Conservation (phyloP, 2,329 filamentous ascomycete species). For the Orbilia quercus region DNA sequence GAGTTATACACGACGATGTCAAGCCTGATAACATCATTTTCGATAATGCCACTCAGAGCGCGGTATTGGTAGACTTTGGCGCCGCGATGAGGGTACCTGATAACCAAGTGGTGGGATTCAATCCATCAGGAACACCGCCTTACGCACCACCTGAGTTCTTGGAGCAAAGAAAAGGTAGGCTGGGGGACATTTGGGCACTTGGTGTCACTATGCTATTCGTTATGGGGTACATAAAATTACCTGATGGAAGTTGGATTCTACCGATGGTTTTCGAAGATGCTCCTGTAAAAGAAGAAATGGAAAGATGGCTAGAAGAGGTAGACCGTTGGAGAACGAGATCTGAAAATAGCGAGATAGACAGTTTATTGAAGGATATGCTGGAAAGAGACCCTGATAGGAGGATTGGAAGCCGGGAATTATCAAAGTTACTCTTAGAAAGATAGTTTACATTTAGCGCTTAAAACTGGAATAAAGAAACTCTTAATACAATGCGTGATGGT, state of each 20-base stretch:
- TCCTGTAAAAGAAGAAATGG: constrained; percentile 11
- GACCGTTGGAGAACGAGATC: constrained; percentile 15
- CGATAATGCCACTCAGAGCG: constrained; percentile 12
- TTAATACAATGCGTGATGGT: too few relatives aligned
- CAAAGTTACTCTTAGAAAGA: not conserved
- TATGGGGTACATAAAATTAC: constrained; percentile 33
- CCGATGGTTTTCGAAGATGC: constrained; percentile 33
- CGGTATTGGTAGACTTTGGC: constrained; percentile 53
- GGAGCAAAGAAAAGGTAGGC: constrained; percentile 20
- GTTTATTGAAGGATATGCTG: constrained; percentile 16
- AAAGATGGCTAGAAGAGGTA: constrained; percentile 16
- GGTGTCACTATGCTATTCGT: constrained; percentile 54
- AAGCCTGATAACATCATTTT: constrained; percentile 56
- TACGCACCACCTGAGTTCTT: constrained; percentile 54
- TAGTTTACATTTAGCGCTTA: too few relatives aligned
- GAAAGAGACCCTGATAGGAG: constrained; percentile 21
- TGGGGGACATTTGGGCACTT: constrained; percentile 55
- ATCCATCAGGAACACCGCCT: constrained; percentile 49
- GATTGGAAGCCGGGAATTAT: constrained; percentile 11
- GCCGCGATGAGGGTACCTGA: constrained; percentile 40
- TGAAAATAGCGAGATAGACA: constrained; percentile 1
- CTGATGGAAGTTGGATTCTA: constrained; percentile 49
- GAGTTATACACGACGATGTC: constrained; percentile 53
- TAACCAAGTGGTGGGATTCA: constrained; percentile 28
- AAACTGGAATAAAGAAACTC: too few relatives aligned